Evolutionary conservation across 2,329 filamentous ascomycete genomes (phyloP).

Genomic region (Claviceps digitariae): DNA sequence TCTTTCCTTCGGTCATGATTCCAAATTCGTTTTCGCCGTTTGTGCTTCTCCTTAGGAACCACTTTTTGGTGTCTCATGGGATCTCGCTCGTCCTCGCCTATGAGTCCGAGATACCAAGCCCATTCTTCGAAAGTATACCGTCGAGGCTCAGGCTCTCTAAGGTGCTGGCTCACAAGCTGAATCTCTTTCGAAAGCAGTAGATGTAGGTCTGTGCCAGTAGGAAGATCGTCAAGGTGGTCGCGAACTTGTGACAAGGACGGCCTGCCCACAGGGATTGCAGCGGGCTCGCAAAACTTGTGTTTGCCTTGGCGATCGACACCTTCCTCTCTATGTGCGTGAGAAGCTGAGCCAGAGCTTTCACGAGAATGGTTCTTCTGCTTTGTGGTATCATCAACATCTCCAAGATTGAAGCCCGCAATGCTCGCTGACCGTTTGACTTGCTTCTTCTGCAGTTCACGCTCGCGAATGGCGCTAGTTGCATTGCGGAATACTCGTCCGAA

Average conservation of each 20-base stretch:
- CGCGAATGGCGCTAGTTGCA: neutral
- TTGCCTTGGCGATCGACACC: constrained; percentile 3
- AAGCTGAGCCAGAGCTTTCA: neutral
- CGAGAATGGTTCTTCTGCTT: constrained; percentile 1
- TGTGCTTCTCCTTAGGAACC: constrained; percentile 13
- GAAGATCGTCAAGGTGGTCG: constrained; percentile 24
- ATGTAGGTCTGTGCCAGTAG: constrained; percentile 36
- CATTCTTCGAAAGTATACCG: constrained; percentile 73
- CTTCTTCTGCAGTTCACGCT: constrained; percentile 2
- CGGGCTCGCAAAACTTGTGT: constrained; percentile 4
- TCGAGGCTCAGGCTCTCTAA: constrained; percentile 45
- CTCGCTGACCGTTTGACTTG: neutral
- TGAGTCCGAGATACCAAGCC: constrained; percentile 69
- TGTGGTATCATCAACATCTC: constrained; percentile 1
- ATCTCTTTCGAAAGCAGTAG: constrained; percentile 63
- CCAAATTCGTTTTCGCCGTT: constrained; percentile 5
- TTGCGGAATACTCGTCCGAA: constrained; percentile 27
- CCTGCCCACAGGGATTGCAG: constrained; percentile 7
- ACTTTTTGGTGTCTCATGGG: constrained; percentile 35
- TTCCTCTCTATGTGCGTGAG: neutral
- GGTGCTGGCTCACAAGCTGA: constrained; percentile 42
- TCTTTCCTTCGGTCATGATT: neutral
- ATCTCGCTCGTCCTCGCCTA: constrained; percentile 50
- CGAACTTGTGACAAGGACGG: constrained; percentile 23
- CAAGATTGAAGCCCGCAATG: constrained; percentile 2